Percentiles rank a stretch among this genome's conserved stretches.
phyloP scores from a whole-genome alignment of 2,329 filamentous ascomycete species.

The Epichloe sp. region DNA sequence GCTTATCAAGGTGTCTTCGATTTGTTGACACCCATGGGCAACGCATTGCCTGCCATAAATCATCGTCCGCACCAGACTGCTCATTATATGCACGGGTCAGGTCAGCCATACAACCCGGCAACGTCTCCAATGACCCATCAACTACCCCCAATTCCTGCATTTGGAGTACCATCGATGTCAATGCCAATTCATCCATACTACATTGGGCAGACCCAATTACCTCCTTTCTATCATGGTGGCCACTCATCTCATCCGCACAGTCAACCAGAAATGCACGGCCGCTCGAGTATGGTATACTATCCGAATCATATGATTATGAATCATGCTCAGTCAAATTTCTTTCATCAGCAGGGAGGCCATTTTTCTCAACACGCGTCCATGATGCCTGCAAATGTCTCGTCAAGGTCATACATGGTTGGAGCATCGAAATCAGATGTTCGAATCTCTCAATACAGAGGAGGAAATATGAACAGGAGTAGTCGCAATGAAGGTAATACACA shows the following conservation, averaged over 20 bases:
- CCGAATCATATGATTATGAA: conserved; percentile 29
- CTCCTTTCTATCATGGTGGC: conserved; percentile 29
- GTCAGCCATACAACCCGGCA: conserved; percentile 21
- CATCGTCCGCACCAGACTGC: conserved; percentile 20
- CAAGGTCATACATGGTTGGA: conserved; percentile 22
- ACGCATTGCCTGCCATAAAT: conserved; percentile 27
- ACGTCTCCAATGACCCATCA: conserved; percentile 25
- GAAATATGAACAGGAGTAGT: neutral
- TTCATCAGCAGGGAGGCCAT: conserved; percentile 27
- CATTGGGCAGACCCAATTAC: conserved; percentile 29
- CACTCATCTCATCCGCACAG: conserved; percentile 26
- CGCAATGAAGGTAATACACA: conserved; percentile 12
- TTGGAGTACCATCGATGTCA: conserved; percentile 24
- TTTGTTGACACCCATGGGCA: conserved; percentile 36
- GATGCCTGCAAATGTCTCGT: conserved; percentile 20
- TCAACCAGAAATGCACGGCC: conserved; percentile 20
- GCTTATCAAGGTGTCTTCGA: conserved; percentile 26
- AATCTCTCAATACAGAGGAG: conserved; percentile 7
- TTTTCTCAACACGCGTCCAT: conserved; percentile 21
- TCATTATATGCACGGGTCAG: conserved; percentile 22
- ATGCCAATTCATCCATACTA: conserved; percentile 33
- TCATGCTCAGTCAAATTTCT: conserved; percentile 29
- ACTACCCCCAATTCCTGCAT: conserved; percentile 27
- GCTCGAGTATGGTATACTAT: conserved; percentile 31
- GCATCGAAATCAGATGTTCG: conserved; percentile 7